phyloP scores from a whole-genome alignment of 495 filamentous ascomycete species.

The Hypoxylon fragiforme region DNA sequence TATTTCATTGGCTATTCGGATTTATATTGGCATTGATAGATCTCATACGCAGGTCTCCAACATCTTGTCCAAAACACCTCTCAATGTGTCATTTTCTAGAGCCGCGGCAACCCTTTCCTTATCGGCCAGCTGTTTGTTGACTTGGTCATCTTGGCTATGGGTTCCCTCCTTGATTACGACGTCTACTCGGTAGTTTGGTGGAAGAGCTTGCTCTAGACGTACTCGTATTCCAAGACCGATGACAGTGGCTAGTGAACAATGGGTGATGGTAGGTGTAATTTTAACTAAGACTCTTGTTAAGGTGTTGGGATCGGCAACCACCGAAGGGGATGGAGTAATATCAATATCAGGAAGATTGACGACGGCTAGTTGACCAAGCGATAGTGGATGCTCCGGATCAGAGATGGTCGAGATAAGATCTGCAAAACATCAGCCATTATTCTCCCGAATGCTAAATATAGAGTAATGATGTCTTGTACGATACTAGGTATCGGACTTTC shows the following conservation, averaged over 20 bases:
- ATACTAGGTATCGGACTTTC: too few relatives aligned
- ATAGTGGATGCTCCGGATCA: constrained; percentile 94
- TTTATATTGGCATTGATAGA: background rate
- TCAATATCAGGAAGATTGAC: constrained; percentile 91
- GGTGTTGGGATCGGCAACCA: constrained; percentile 51
- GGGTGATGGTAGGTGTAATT: constrained; percentile 96
- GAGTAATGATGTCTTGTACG: too few relatives aligned
- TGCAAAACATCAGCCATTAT: constrained; percentile 52
- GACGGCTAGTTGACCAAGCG: constrained; percentile 87
- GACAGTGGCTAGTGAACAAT: constrained; percentile 93
- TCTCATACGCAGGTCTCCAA: constrained; percentile 71
- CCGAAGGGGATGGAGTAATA: constrained; percentile 66
- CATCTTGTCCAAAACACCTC: constrained; percentile 90
- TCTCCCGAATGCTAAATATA: constrained; percentile 4
- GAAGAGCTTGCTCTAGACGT: constrained; percentile 84
- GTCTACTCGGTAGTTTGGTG: constrained; percentile 90
- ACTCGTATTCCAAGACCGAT: constrained; percentile 94
- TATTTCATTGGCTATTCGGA: constrained; percentile 1
- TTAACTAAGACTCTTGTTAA: constrained; percentile 62
- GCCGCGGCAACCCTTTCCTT: constrained; percentile 96
- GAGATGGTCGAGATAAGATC: constrained; percentile 93
- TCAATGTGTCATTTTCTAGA: constrained; percentile 87
- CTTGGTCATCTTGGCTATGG: constrained; percentile 91
- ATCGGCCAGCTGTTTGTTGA: constrained; percentile 93
- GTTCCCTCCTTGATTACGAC: constrained; percentile 93